phyloP scores from a whole-genome alignment of 2,329 filamentous ascomycete species.

The Apiospora sp. region DNA sequence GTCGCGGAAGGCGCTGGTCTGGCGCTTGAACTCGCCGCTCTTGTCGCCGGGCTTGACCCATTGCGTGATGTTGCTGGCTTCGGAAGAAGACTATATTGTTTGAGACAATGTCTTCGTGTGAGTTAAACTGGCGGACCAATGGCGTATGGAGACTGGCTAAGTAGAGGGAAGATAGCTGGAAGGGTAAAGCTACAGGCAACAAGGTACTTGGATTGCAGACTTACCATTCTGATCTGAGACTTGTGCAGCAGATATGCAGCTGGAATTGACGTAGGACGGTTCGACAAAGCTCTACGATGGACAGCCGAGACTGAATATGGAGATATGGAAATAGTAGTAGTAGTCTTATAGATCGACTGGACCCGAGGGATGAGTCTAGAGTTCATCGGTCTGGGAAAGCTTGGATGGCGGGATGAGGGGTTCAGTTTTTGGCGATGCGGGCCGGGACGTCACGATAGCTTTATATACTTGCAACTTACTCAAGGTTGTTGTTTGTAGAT shows the following conservation, averaged over 20 bases:
- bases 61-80: slow-evolving; percentile 71
- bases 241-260: background rate
- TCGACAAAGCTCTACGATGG: slow-evolving; percentile 7
- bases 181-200: background rate
- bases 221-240: slow-evolving; percentile 38
- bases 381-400: slow-evolving; percentile 31
- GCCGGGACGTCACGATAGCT: slow-evolving; percentile 5
- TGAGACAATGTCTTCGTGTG: background rate
- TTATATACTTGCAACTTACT: background rate
- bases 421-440: slow-evolving; percentile 16
- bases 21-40: slow-evolving; percentile 91
- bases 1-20: slow-evolving; percentile 82
- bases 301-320: background rate
- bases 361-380: slow-evolving; percentile 29
- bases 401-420: slow-evolving; percentile 20
- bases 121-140: background rate
- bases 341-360: slow-evolving; percentile 17
- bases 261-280: slow-evolving; percentile 6
- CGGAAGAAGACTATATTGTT: slow-evolving; percentile 22
- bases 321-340: background rate
- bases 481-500: background rate
- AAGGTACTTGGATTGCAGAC: slow-evolving; percentile 14
- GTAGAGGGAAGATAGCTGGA: background rate
- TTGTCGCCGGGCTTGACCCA: slow-evolving; percentile 83
- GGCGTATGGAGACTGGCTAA: background rate